Base-by-base conservation (phyloP, 2,329 filamentous ascomycete genomes). In the Drechslerella dactyloides region DNA sequence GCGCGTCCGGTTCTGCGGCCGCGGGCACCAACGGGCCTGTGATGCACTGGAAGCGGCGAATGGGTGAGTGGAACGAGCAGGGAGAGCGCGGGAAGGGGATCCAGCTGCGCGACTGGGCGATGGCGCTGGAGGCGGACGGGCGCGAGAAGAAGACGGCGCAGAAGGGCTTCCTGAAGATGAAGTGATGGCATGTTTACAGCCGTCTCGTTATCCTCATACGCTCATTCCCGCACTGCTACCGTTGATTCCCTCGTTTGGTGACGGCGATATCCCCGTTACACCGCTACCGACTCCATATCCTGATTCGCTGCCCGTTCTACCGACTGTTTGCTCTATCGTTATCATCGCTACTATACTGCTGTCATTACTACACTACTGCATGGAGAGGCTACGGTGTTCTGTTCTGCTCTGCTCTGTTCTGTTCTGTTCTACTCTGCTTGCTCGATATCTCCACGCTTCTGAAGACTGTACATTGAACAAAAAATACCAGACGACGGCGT, bases 21-120 rank as follows among this genome's bases (percentile, higher is more conserved):
- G 35, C 46, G 10, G 35, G 63, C 8, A 52, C 73, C 33, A 64
- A 72, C 30, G 74, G 73, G n/a, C 69, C 68, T 13, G 59, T 72
- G 8, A 74, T 74, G 50, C 76, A 75, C 69, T 76, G 68, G 27
- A 74, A 75, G 2, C 74, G 74, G 61, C 74, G 76, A 40, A 68
- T 76, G 55, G 76, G 76, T 2, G 75, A 75, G n/a, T 77, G 76
- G 76, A 75, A 74, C 13, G 76, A 77, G 30, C 75, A 77, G 48
- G 75, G 75, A 1, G 76, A 76, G 15, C 68, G 74, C 35, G 75
- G 75, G 1, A 73, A 75, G 13, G 73, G 72, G 2, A 73, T 77
- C 19, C 76, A 77, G 46, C 69, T 77, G 37, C 65, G 76, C 19
- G 76, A 77, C 73, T 77, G 76, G 76, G 59, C 74, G 19, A 64